These are phyloP conservation scores for Dendryphion nanum DNA, from an alignment of 2,329 filamentous ascomycete species.

Conservation along the genomic window DNA sequence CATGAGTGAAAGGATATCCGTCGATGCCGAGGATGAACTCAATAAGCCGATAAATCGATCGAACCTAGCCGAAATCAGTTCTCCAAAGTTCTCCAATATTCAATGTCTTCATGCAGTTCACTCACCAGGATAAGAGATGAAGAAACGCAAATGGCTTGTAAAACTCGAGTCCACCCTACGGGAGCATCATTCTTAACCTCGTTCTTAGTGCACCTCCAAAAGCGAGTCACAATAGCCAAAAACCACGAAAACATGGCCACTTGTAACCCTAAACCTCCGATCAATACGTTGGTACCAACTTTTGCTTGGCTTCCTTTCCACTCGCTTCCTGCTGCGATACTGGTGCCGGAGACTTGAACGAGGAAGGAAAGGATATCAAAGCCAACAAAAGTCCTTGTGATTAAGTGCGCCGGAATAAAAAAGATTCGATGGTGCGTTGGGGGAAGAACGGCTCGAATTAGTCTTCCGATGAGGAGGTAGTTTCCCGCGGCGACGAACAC, in stretches of 20 bases:
- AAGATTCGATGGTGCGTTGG: conserved; percentile 34
- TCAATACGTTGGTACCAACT: conserved; percentile 43
- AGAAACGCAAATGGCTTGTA: conserved; percentile 46
- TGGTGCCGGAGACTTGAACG: conserved; percentile 35
- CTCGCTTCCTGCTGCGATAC: conserved; percentile 43
- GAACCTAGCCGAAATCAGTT: conserved; percentile 17
- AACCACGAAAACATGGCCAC: conserved; percentile 32
- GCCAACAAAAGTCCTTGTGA: conserved; percentile 49
- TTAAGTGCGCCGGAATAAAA: conserved; percentile 35
- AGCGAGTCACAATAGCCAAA: conserved; percentile 40
- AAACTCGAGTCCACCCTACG: conserved; percentile 39
- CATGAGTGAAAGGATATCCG: conserved; percentile 48
- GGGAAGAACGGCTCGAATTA: conserved; percentile 43
- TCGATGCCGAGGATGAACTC: conserved; percentile 49
- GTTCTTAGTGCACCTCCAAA: conserved; percentile 24
- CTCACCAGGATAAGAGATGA: conserved; percentile 48
- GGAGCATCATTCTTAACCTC: conserved; percentile 21
- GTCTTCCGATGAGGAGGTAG: conserved; percentile 52
- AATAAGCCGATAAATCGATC: conserved; percentile 49
- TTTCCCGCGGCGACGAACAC: conserved; percentile 44
- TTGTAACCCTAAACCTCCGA: conserved; percentile 38
- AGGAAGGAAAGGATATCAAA: conserved; percentile 46
- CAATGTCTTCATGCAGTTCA: background rate
- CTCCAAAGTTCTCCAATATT: too few relatives aligned
- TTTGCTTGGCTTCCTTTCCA: conserved; percentile 44